phyloP scores from a whole-genome alignment of 257 asterid species.

The Solanum pimpinellifolium region DNA sequence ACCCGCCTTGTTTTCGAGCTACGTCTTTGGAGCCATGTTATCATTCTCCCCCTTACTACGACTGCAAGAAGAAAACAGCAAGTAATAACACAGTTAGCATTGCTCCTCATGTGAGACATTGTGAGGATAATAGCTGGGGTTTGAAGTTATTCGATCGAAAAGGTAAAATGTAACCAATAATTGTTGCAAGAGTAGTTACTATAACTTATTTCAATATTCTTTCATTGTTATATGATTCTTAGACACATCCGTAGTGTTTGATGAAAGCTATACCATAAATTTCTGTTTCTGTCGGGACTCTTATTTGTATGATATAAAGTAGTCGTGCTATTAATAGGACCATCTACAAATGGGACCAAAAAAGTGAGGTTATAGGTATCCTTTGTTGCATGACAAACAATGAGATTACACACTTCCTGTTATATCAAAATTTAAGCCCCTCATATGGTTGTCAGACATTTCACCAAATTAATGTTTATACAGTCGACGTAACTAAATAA shows the following conservation, averaged over 20 bases:
- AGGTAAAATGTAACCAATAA: not conserved
- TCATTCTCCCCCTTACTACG: slow-evolving; percentile 58
- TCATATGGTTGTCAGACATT: not conserved
- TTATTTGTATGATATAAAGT: not conserved
- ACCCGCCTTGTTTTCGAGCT: slow-evolving; percentile 49
- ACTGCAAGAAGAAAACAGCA: slow-evolving; percentile 26
- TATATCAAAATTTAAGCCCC: not conserved
- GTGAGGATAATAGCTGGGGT: slow-evolving; percentile 78
- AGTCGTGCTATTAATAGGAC: not conserved
- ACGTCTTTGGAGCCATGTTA: slow-evolving; percentile 68
- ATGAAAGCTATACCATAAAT: not conserved
- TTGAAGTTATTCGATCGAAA: slow-evolving; percentile 36
- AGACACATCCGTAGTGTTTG: not conserved
- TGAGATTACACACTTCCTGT: not conserved
- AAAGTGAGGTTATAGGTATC: not conserved
- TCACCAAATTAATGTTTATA: not conserved
- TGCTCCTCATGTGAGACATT: slow-evolving; percentile 54
- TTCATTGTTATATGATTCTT: not conserved
- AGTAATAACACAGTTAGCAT: slow-evolving; percentile 35
- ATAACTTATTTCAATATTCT: not conserved
- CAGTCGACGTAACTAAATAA: not conserved
- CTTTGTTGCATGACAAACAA: not conserved
- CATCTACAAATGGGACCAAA: not conserved
- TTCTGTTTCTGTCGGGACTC: not conserved
- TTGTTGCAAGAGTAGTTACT: not conserved